phyloP scores from a whole-genome alignment of 352 stramenopile species.

The Phytophthora pisi region DNA sequence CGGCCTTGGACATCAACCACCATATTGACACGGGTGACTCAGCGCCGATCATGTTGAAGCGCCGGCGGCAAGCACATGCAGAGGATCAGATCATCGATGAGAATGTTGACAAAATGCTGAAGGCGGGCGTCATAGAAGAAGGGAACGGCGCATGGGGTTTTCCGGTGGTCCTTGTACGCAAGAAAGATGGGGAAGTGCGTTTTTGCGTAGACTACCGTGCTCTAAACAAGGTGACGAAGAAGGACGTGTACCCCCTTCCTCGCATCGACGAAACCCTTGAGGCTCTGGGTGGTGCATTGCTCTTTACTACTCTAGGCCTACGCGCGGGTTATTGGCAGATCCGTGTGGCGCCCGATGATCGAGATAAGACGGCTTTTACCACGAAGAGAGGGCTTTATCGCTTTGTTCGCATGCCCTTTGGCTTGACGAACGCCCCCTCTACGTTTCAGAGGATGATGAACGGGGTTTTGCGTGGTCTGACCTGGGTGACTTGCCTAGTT shows the following conservation, averaged over 20 bases:
- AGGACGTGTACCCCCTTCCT: neutral
- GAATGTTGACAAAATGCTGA: neutral
- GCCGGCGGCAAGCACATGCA: neutral
- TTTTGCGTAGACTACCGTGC: neutral
- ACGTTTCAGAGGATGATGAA: neutral
- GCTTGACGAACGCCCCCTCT: neutral
- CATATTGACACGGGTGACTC: neutral
- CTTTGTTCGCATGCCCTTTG: slow-evolving; percentile 1
- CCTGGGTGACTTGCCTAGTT: neutral
- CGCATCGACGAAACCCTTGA: neutral
- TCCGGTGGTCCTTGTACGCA: neutral
- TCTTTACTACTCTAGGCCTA: neutral
- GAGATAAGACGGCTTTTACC: neutral
- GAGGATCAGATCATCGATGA: neutral
- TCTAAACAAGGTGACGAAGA: neutral
- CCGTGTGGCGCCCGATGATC: neutral
- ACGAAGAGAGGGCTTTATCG: neutral
- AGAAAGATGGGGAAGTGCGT: neutral
- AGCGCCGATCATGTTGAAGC: neutral
- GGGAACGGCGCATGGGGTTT: neutral
- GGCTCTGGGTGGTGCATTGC: neutral
- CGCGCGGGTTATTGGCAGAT: neutral
- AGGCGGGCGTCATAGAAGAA: neutral
- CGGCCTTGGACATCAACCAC: neutral
- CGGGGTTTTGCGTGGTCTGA: neutral